A percentile compares a stretch with the other conserved stretches of the same genome.
phyloP scores from a whole-genome alignment of 225 moss, liverwort and hornwort species.

The Climacium dendroides region DNA sequence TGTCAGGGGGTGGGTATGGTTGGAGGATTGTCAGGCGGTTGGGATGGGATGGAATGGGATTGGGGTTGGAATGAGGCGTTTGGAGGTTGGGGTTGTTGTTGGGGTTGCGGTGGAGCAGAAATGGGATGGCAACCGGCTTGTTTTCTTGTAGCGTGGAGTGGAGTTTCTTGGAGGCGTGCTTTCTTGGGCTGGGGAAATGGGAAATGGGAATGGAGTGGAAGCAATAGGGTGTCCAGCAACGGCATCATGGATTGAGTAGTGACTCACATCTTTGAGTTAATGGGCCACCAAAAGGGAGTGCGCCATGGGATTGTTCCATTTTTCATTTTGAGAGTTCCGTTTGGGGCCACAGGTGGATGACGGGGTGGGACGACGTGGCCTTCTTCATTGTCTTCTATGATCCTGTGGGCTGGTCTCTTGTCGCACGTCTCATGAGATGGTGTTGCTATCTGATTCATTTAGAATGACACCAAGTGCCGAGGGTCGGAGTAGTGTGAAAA shows the following conservation, averaged over 20 bases:
- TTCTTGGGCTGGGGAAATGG: not conserved
- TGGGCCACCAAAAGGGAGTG: not conserved
- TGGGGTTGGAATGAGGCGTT: not conserved
- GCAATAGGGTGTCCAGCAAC: not conserved
- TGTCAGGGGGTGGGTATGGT: not conserved
- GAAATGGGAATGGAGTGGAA: not conserved
- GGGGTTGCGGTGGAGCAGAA: not conserved
- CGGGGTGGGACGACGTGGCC: not conserved
- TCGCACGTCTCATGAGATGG: not conserved
- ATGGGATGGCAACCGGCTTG: not conserved
- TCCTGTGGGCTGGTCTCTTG: not conserved
- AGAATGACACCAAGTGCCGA: not conserved
- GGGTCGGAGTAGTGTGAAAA: not conserved
- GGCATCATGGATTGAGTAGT: not conserved
- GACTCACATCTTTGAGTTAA: not conserved
- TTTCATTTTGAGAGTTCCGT: not conserved
- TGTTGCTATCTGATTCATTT: not conserved
- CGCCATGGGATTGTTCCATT: not conserved
- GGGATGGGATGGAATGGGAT: not conserved
- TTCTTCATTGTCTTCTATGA: not conserved
- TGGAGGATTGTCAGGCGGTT: not conserved
- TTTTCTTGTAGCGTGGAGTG: not conserved
- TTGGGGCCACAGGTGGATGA: not conserved
- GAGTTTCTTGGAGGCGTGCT: not conserved
- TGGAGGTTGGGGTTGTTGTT: not conserved